Conservation (phyloP, 495 filamentous ascomycete species). For the Ascodesmis nigricans region DNA sequence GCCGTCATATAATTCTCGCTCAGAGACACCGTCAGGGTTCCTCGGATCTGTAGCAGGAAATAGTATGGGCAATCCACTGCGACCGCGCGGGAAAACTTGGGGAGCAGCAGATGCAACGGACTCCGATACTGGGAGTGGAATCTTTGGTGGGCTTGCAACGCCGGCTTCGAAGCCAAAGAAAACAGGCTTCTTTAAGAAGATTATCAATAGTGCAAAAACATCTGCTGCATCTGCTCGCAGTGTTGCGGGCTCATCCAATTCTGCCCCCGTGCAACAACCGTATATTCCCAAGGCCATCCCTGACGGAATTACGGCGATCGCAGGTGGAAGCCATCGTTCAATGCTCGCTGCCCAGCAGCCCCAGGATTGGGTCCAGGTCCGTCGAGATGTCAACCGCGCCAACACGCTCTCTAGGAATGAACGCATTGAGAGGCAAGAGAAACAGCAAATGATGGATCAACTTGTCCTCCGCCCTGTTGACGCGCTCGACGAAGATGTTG, state of each 20-base stretch:
- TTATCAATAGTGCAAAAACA: constrained; percentile 84
- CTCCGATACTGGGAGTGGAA: constrained; percentile 16
- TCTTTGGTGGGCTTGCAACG: constrained; percentile 59
- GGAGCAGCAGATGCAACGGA: constrained; percentile 5
- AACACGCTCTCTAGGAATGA: constrained; percentile 84
- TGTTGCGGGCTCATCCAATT: constrained; percentile 35
- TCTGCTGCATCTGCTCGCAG: constrained; percentile 74
- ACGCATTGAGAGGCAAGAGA: constrained; percentile 60
- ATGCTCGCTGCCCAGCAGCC: constrained; percentile 24
- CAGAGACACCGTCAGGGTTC: constrained; percentile 34
- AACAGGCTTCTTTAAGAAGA: constrained; percentile 87
- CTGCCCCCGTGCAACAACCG: constrained; percentile 27
- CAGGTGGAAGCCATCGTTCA: constrained; percentile 28
- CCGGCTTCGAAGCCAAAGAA: constrained; percentile 78
- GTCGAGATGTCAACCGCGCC: constrained; percentile 82
- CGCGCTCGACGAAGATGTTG: constrained; percentile 56
- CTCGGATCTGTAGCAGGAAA: constrained; percentile 5
- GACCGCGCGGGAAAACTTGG: constrained; percentile 20
- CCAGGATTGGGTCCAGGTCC: constrained; percentile 85
- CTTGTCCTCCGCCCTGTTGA: constrained; percentile 75
- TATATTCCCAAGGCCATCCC: constrained; percentile 20
- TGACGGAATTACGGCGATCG: constrained; percentile 31
- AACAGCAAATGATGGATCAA: constrained; percentile 86
- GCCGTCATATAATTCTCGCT: constrained; percentile 23
- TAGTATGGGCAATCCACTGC: neutral